These are phyloP conservation scores for Pichia sp. DNA, from an alignment of 1,139 yeast genomes.

Conservation along the genomic window DNA sequence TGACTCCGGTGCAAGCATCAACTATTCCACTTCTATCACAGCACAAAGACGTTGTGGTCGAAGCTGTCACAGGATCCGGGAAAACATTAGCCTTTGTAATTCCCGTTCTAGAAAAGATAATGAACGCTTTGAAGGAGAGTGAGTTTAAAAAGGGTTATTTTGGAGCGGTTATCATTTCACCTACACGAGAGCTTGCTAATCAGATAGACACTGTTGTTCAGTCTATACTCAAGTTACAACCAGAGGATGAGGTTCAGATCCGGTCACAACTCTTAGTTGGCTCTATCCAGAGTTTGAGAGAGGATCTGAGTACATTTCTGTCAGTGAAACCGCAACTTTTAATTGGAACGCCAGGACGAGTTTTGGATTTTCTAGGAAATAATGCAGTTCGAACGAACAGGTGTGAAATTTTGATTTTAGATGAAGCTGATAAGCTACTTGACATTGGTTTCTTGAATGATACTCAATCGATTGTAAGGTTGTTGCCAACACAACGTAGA, in stretches of 20 bases:
- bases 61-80: slow-evolving; percentile 96
- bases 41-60: slow-evolving; percentile 95
- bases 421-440: slow-evolving; percentile 87
- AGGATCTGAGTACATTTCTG: slow-evolving; percentile 62
- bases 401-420: slow-evolving; percentile 74
- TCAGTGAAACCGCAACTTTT: slow-evolving; percentile 62
- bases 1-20: slow-evolving; percentile 98
- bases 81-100: slow-evolving; percentile 84
- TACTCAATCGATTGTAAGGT: slow-evolving; percentile 59
- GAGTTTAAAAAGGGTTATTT: slow-evolving; percentile 55
- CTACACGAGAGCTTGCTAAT: slow-evolving; percentile 87
- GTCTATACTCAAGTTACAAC: slow-evolving; percentile 54
- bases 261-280: slow-evolving; percentile 78
- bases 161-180: slow-evolving; percentile 70
- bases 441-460: slow-evolving; percentile 76
- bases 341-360: slow-evolving; percentile 91
- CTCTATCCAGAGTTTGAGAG: slow-evolving; percentile 65
- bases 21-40: slow-evolving; percentile 81
- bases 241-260: slow-evolving; percentile 41
- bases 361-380: slow-evolving; percentile 65
- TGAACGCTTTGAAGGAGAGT: slow-evolving; percentile 30
- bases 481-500: slow-evolving; percentile 83
- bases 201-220: slow-evolving; percentile 73
- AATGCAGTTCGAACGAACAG: slow-evolving; percentile 49
- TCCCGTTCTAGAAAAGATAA: slow-evolving; percentile 71